These are phyloP conservation scores for Leishmania tropica DNA, from an alignment of 208 protist species.

Conservation along the genomic window DNA sequence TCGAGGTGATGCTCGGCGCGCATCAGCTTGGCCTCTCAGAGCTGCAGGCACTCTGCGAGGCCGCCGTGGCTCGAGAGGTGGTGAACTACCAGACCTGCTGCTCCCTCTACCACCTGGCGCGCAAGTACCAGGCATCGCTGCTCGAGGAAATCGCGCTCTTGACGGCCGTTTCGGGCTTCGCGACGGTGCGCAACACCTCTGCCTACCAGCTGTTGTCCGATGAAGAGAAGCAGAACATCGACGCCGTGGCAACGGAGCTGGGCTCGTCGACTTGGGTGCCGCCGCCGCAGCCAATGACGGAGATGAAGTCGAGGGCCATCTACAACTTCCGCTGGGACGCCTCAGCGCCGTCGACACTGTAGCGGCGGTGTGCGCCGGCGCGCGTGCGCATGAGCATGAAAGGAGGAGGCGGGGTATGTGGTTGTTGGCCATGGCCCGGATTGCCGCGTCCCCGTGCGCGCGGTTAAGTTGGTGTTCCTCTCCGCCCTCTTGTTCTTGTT, in stretches of 20 bases:
- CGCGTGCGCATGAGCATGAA: background rate
- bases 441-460: background rate
- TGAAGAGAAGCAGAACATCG: conserved; percentile 58
- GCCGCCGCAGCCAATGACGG: conserved; percentile 45
- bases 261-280: conserved; percentile 64
- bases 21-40: conserved; percentile 56
- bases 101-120: conserved; percentile 71
- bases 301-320: conserved; percentile 49
- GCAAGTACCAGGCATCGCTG: conserved; percentile 67
- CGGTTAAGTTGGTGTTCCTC: background rate
- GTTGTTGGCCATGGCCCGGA: background rate
- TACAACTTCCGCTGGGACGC: conserved; percentile 58
- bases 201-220: conserved; percentile 49
- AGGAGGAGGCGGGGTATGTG: background rate
- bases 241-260: conserved; percentile 67
- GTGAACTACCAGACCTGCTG: conserved; percentile 83
- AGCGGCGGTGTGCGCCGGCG: background rate
- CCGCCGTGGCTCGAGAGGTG: conserved; percentile 73
- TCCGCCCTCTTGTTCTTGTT: background rate
- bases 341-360: conserved; percentile 7
- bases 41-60: conserved; percentile 77
- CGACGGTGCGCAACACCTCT: conserved; percentile 50
- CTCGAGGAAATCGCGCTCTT: conserved; percentile 80
- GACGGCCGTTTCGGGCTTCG: conserved; percentile 71
- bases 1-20: conserved; percentile 71